Percentiles rank a stretch among this genome's conserved stretches.
Conservation (phyloP, 331 rosid species). For the Stylosanthes scabra region DNA sequence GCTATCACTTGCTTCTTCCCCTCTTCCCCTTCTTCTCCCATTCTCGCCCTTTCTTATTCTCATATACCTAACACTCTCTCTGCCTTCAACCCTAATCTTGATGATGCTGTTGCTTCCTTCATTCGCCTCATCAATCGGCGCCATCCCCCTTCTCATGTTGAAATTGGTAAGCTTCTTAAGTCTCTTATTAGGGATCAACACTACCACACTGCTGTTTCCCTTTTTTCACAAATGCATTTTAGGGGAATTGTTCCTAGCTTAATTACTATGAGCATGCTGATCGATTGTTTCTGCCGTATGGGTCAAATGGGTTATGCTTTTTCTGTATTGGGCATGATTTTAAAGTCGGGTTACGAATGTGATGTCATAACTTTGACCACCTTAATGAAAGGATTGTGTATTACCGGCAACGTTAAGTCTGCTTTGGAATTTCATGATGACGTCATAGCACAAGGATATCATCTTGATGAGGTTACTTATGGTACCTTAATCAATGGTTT, state of each 20-base stretch:
- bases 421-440: not conserved
- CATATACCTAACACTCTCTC: too few species aligned
- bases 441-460: not conserved
- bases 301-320: not conserved
- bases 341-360: slow-evolving; percentile 7
- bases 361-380: not conserved
- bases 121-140: not conserved
- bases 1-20: too few species aligned
- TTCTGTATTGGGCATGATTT: not conserved
- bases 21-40: too few species aligned
- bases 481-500: not conserved
- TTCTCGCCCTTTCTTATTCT: too few species aligned
- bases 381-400: not conserved
- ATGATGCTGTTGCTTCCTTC: not conserved
- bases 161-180: not conserved
- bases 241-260: not conserved
- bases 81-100: not conserved
- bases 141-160: not conserved
- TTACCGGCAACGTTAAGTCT: not conserved
- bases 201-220: not conserved
- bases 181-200: not conserved
- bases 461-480: not conserved
- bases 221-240: not conserved
- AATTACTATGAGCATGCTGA: not conserved
- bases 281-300: not conserved